Base-by-base conservation (phyloP, 2,329 filamentous ascomycete species). In the Diaporthe sp. region DNA sequence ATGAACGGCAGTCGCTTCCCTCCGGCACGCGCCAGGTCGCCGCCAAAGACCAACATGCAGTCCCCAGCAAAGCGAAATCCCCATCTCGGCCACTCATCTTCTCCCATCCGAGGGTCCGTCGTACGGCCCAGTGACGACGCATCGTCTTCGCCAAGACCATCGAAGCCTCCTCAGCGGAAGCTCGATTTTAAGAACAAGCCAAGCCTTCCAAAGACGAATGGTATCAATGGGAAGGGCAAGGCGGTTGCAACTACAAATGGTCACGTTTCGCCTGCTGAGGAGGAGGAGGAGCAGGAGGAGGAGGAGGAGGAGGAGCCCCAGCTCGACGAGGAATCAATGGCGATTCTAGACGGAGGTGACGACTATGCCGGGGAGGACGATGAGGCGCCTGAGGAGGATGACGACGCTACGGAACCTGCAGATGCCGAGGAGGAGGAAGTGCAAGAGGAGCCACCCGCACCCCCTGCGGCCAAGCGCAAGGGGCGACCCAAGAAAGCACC, bases 61-160 rank as follows among this genome's bases (percentile, higher is more conserved):
- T 91, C 89, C 2, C 93, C 93, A 0, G 91, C 93, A 37, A 88
- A 91, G 77, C 88, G 89, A 74, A 91, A 91, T 78, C 91, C 89
- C 6, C 88, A 89, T 65, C 82, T 92, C 72, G 89, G 87, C 42
- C 89, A 87, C 59, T 85, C 85, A 25, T 89, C 89, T 17, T 90
- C 88, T 22, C 87, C 89, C 0, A 81, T 82, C 13, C 85, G 86
- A 31, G 86, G 84, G n/a, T 82, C 84, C 2, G 77, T 85, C 69
- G 75, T 81, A 74, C 79, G 77, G 46, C 77, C 77, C 74, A 83
- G 82, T 57, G 81, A 82, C 22, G 58, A 82, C 19, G 58, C 37
- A 15, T 51, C 57, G 8, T 73, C 70, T 53, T 73, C 70, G 2
- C 75, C 74, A 61, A 82, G 79, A 7, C 82, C 82, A 34, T 81